A percentile compares a stretch with the other conserved stretches of the same genome.
Evolutionary conservation across 2,329 filamentous ascomycete species (phyloP).

Genomic region (Neodidymelliopsis sp.): DNA sequence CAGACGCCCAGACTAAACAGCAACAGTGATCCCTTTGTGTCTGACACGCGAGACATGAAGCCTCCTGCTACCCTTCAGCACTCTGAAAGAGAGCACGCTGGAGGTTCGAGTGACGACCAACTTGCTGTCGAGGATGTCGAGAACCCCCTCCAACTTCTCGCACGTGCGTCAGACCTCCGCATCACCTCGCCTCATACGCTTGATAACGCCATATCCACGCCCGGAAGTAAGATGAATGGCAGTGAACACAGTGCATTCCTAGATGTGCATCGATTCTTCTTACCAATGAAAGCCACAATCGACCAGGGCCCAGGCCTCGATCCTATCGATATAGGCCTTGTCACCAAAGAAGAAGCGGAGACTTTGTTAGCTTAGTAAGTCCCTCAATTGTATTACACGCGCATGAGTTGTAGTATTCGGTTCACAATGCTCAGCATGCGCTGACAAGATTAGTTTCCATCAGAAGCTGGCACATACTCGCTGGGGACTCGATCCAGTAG

Average conservation of each 20-base stretch:
- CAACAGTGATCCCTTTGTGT: constrained; percentile 13
- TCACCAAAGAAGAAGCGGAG: constrained; percentile 70
- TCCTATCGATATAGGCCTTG: constrained; percentile 73
- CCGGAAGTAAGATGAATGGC: constrained; percentile 35
- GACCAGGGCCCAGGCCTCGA: constrained; percentile 71
- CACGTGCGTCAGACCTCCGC: constrained; percentile 73
- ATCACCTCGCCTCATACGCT: constrained; percentile 53
- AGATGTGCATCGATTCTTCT: constrained; percentile 71
- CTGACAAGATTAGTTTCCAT: constrained; percentile 63
- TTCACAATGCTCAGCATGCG: neutral
- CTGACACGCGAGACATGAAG: constrained; percentile 13
- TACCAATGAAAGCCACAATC: constrained; percentile 67
- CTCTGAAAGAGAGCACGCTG: constrained; percentile 35
- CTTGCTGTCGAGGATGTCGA: constrained; percentile 73
- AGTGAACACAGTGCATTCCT: constrained; percentile 52
- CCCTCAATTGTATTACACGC: no score
- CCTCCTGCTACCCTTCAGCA: constrained; percentile 21
- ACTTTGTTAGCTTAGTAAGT: constrained; percentile 70
- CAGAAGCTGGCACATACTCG: constrained; percentile 74
- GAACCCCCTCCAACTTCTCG: constrained; percentile 76
- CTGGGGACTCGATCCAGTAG: constrained; percentile 73
- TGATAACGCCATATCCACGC: constrained; percentile 37
- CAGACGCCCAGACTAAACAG: neutral
- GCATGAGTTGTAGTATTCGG: no score
- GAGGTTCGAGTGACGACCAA: constrained; percentile 47